phyloP scores from a whole-genome alignment of 140 eudicot genomes.

The Oenanthe javanica region DNA sequence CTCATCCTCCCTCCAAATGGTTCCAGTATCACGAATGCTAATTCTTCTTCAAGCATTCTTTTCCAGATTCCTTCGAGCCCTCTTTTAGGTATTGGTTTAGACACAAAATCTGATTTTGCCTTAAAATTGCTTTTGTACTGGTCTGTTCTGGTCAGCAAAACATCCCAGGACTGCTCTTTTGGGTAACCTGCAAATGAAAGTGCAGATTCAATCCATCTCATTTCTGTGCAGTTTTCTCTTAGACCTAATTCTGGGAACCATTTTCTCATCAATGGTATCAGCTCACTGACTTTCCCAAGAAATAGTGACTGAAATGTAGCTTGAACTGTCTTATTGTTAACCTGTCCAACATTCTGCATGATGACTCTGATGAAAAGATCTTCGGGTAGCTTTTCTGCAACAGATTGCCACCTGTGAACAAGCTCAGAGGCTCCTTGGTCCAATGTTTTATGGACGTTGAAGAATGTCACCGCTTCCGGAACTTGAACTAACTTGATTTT shows the following conservation, averaged over 20 bases:
- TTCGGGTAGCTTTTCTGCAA: conserved; percentile 19
- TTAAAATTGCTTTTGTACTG: background rate
- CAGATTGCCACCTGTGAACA: conserved; percentile 30
- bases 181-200: conserved; percentile 27
- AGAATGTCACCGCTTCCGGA: conserved; percentile 30
- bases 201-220: conserved; percentile 25
- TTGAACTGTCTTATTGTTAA: conserved; percentile 7
- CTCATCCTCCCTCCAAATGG: conserved; percentile 5
- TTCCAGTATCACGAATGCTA: background rate
- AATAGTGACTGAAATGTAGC: conserved; percentile 26
- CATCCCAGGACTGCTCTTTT: conserved; percentile 19
- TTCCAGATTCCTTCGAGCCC: conserved; percentile 9
- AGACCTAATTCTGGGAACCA: conserved; percentile 36
- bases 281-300: conserved; percentile 21
- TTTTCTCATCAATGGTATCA: conserved; percentile 18
- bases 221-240: conserved; percentile 20
- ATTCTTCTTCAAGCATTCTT: conserved; percentile 16
- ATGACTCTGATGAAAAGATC: conserved; percentile 24
- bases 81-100: background rate
- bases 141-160: conserved; percentile 4
- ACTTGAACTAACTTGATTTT: conserved; percentile 31
- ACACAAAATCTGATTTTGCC: conserved; percentile 7
- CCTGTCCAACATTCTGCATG: conserved; percentile 5
- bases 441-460: conserved; percentile 11
- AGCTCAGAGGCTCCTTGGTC: conserved; percentile 24